These are phyloP conservation scores for Phtheirospermum japonicum DNA, from an alignment of 257 asterid genomes.

Conservation along the genomic window DNA sequence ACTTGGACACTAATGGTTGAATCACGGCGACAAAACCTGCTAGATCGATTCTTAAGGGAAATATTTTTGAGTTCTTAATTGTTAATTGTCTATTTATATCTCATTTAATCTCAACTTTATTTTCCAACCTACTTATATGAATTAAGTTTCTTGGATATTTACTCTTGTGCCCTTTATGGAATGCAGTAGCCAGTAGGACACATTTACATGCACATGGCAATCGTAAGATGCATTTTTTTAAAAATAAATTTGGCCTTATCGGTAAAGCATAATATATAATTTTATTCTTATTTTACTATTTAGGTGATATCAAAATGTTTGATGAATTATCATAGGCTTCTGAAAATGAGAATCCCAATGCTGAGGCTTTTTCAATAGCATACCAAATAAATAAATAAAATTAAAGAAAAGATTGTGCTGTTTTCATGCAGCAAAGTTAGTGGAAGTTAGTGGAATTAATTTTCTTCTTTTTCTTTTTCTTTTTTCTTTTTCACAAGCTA, in stretches of 20 bases:
- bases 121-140: too few relatives aligned
- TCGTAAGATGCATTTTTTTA: constrained; percentile 31
- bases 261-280: constrained; percentile 18
- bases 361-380: constrained; percentile 29
- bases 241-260: constrained; percentile 32
- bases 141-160: too few relatives aligned
- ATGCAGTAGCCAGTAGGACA: neutral
- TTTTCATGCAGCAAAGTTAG: constrained; percentile 47
- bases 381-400: constrained; percentile 34
- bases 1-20: constrained; percentile 66
- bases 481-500: constrained; percentile 44
- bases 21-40: constrained; percentile 70
- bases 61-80: neutral
- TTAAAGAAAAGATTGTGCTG: constrained; percentile 30
- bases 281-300: too few relatives aligned
- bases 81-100: neutral
- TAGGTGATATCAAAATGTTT: constrained; percentile 19
- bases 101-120: neutral
- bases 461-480: too few relatives aligned
- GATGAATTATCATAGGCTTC: constrained; percentile 33
- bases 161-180: constrained; percentile 10
- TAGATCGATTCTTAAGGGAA: constrained; percentile 60
- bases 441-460: constrained; percentile 39
- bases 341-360: constrained; percentile 62
- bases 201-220: constrained; percentile 38